Conservation (phyloP, 352 stramenopile species). For the Elongisporangium undulatum region DNA sequence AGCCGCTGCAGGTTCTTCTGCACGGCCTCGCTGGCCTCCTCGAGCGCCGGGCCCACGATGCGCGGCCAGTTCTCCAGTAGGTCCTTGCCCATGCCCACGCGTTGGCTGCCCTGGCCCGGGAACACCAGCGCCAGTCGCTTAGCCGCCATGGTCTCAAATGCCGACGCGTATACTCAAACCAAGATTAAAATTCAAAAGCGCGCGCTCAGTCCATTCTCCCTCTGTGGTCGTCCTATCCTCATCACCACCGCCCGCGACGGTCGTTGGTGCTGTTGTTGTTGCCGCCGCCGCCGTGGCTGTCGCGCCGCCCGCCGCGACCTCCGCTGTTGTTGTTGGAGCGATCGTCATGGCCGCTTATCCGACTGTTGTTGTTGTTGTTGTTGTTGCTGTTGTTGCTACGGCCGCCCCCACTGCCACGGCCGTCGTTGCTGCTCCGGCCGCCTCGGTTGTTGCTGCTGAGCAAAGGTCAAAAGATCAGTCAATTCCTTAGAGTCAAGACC, state of each 20-base stretch:
- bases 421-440: conserved; percentile 16
- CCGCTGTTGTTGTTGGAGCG: conserved; percentile 6
- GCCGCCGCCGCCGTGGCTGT: conserved; percentile 15
- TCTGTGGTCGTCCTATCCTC: conserved; percentile 18
- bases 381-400: conserved; percentile 19
- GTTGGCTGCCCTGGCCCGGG: conserved; percentile 80
- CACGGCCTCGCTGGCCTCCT: conserved; percentile 76
- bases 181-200: conserved; percentile 3
- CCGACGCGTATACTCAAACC: background rate
- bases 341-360: conserved; percentile 1
- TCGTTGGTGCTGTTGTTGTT: conserved; percentile 35
- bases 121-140: conserved; percentile 69
- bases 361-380: conserved; percentile 31
- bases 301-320: conserved; percentile 17
- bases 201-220: background rate
- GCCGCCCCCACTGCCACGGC: conserved; percentile 17
- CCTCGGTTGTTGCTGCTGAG: conserved; percentile 8
- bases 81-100: conserved; percentile 73
- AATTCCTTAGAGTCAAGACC: background rate
- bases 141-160: conserved; percentile 2
- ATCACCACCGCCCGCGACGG: conserved; percentile 41
- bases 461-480: conserved; percentile 4
- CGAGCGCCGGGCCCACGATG: conserved; percentile 46
- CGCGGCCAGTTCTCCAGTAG: conserved; percentile 68
- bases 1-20: conserved; percentile 43